A percentile compares a stretch with the other conserved stretches of the same genome.
These are phyloP conservation scores for Phyllosticta citribraziliensis DNA, from an alignment of 2,329 filamentous ascomycete species.

Conservation along the genomic window DNA sequence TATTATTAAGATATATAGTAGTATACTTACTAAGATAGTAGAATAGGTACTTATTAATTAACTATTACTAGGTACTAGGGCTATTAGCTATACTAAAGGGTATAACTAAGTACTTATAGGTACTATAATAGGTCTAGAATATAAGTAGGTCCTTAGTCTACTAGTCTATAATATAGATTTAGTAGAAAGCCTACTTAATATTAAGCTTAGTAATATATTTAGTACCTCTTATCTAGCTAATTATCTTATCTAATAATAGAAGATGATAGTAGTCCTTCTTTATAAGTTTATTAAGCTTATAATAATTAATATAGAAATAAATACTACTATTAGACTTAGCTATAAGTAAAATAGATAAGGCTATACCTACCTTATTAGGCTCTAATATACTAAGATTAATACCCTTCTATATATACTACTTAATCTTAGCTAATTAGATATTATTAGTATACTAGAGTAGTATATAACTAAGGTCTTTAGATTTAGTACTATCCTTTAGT, in stretches of 20 bases:
- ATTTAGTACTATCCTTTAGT: too few relatives aligned
- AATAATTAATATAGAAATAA: constrained; percentile 12
- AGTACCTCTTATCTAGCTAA: background rate
- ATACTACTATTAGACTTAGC: constrained; percentile 5
- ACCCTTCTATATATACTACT: background rate
- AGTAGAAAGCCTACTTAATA: constrained; percentile 11
- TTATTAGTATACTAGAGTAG: too few relatives aligned
- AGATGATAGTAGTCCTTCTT: constrained; percentile 10
- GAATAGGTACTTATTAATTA: constrained; percentile 13
- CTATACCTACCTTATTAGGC: background rate
- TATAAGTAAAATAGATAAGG: constrained; percentile 1
- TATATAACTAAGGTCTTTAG: too few relatives aligned
- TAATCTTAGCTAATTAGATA: background rate
- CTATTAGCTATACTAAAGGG: constrained; percentile 13
- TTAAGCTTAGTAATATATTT: constrained; percentile 14
- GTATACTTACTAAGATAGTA: constrained; percentile 11
- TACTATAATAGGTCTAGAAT: constrained; percentile 9
- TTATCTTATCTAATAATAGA: constrained; percentile 9
- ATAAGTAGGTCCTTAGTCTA: constrained; percentile 10
- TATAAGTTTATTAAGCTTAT: constrained; percentile 11
- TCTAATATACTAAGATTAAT: background rate
- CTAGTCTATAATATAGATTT: constrained; percentile 9
- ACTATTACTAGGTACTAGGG: constrained; percentile 10
- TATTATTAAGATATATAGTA: constrained; percentile 14
- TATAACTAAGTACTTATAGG: constrained; percentile 14